phyloP scores from a whole-genome alignment of 2,329 filamentous ascomycete genomes.

The Aureobasidium subglaciale region DNA sequence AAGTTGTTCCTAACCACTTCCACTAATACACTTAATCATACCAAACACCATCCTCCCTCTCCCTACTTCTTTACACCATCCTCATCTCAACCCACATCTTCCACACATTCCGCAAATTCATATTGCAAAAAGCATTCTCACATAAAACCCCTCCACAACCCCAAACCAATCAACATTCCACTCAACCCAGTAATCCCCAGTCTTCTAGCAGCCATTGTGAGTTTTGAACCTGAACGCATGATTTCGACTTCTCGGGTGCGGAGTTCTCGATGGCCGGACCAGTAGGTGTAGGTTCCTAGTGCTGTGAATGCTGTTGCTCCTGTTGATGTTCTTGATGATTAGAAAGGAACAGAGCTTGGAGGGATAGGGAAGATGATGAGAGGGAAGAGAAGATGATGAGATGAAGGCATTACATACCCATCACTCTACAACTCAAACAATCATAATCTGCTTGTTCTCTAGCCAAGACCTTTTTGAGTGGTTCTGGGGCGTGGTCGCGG shows the following conservation, averaged over 20 bases:
- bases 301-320: conserved; percentile 40
- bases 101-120: too few relatives aligned
- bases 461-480: conserved; percentile 30
- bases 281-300: conserved; percentile 41
- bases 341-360: too few relatives aligned
- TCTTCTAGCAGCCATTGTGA: conserved; percentile 35
- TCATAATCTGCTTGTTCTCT: conserved; percentile 41
- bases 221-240: conserved; percentile 33
- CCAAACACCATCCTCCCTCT: too few relatives aligned
- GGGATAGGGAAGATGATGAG: background rate
- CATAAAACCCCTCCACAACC: conserved; percentile 35
- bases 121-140: conserved; percentile 8
- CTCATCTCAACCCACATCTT: too few relatives aligned
- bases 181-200: conserved; percentile 33
- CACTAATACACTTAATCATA: too few relatives aligned
- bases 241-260: conserved; percentile 35
- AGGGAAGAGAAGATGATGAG: background rate
- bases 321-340: too few relatives aligned
- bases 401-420: conserved; percentile 22
- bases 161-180: conserved; percentile 36
- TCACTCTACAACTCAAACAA: conserved; percentile 27
- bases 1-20: background rate
- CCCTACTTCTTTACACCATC: too few relatives aligned
- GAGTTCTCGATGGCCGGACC: conserved; percentile 40
- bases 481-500: conserved; percentile 13